These are phyloP conservation scores for Fusarium pilosicola DNA, from an alignment of 2,329 filamentous ascomycete species.

Conservation along the genomic window DNA sequence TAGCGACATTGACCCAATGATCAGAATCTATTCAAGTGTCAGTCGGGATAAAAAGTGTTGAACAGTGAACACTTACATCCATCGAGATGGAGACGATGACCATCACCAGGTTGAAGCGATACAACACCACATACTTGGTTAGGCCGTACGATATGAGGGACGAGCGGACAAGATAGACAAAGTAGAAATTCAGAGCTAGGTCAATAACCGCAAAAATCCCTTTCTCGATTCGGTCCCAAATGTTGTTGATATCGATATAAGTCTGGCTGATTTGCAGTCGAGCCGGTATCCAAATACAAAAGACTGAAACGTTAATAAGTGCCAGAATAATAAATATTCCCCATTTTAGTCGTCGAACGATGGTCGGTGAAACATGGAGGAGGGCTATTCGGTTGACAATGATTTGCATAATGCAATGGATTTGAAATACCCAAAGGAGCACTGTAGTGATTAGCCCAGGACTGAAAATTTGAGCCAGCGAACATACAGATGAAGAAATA, in stretches of 20 bases:
- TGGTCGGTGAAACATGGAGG: conserved; percentile 52
- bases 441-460: conserved; percentile 40
- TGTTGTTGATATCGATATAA: conserved; percentile 55
- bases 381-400: conserved; percentile 62
- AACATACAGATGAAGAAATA: conserved; percentile 38
- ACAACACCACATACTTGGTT: conserved; percentile 58
- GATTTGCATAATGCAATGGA: conserved; percentile 59
- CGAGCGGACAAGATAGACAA: conserved; percentile 55
- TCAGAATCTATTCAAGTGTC: conserved; percentile 31
- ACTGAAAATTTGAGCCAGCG: not conserved
- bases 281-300: conserved; percentile 61
- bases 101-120: conserved; percentile 50
- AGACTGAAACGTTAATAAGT: conserved; percentile 59
- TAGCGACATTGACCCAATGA: conserved; percentile 41
- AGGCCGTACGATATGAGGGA: conserved; percentile 59
- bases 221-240: conserved; percentile 63
- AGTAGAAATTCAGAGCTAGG: conserved; percentile 58
- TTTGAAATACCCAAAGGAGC: conserved; percentile 50
- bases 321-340: conserved; percentile 53
- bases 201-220: conserved; percentile 59
- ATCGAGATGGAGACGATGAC: conserved; percentile 45
- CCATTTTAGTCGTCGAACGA: conserved; percentile 55
- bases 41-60: not conserved
- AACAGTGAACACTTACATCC: conserved; percentile 35
- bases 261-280: conserved; percentile 52